Base-by-base conservation (phyloP, 2,329 filamentous ascomycete species). In the Nemania abortiva region DNA sequence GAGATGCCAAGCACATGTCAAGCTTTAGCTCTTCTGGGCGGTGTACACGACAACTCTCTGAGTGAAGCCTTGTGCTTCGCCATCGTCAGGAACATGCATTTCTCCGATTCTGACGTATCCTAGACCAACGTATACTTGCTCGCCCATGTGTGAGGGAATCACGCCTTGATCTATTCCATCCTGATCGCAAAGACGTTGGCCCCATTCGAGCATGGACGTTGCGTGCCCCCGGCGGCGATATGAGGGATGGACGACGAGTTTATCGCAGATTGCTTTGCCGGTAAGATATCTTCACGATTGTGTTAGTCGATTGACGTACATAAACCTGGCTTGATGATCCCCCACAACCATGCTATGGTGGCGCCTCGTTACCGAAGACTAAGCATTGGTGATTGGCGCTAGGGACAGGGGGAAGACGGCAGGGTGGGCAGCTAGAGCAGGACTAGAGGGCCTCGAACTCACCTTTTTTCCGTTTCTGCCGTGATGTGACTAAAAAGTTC, bases 221-320 rank as follows among this genome's bases (percentile, higher is more conserved):
- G 45, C 45, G 18, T 61, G 29, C 6, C 58, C 45, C 34, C 45
- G 29, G n/a, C 58, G 29, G 10, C 34, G 29, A 29, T 61, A 61
- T 37, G 29, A 52, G 37, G 34, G 45, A 53, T 61, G n/a, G 29
- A 61, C 34, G 29, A 61, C 29, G 29, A 61, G 58, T 27, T 61
- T 61, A 29, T 61, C 45, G 29, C 45, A 52, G n/a, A 61, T 52
- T 9, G 22, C 50, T 10, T 52, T 52, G n/a, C 29, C 29, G 15
- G 58, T 18, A 18, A 61, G 24, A 7, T 61, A 39, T 22, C 58
- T 61, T 61, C 13, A 50, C 6, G 20, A 39, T n/a, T 18, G 45
- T 20, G 45, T 54, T 54, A 54, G 15, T 54, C 37, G 13, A 9
- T 15, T 42, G 37, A 42, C 13, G 13, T 42, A 42, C 37, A 3